Conservation (phyloP, 2,329 filamentous ascomycete species). For the Fusarium sp. region DNA sequence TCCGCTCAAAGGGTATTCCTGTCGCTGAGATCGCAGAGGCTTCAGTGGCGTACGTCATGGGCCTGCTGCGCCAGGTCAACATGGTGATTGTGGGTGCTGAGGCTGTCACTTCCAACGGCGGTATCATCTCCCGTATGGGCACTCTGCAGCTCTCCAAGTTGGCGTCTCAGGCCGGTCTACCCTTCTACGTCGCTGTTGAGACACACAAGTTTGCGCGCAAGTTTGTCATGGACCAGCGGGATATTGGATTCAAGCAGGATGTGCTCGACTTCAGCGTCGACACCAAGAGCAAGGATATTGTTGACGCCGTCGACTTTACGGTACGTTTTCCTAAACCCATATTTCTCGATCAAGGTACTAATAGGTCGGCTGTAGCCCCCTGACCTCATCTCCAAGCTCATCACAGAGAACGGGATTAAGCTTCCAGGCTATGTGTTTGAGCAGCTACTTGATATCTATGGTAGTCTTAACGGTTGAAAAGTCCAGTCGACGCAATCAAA, state of each 20-base stretch:
- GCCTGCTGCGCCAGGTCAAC: slow-evolving; percentile 70
- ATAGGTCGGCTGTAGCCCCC: slow-evolving; percentile 66
- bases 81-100: slow-evolving; percentile 80
- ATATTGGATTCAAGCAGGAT: slow-evolving; percentile 83
- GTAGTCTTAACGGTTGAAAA: slow-evolving; percentile 58
- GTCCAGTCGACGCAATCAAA: neutral
- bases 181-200: slow-evolving; percentile 93
- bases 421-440: slow-evolving; percentile 79
- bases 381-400: slow-evolving; percentile 78
- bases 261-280: slow-evolving; percentile 81
- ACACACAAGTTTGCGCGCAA: slow-evolving; percentile 96
- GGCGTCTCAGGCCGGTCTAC: slow-evolving; percentile 77
- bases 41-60: slow-evolving; percentile 85
- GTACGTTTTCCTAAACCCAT: slow-evolving; percentile 59
- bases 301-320: slow-evolving; percentile 79
- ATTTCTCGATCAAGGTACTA: neutral
- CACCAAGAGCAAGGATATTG: slow-evolving; percentile 60
- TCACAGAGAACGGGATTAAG: slow-evolving; percentile 82
- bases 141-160: slow-evolving; percentile 88
- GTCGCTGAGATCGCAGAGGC: slow-evolving; percentile 74
- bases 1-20: slow-evolving; percentile 82
- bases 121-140: slow-evolving; percentile 90
- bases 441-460: slow-evolving; percentile 76
- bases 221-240: slow-evolving; percentile 85
- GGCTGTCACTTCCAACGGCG: slow-evolving; percentile 93